Base-by-base conservation (phyloP, 805 yeast genomes). In the Barnettozyma botsteinii region DNA sequence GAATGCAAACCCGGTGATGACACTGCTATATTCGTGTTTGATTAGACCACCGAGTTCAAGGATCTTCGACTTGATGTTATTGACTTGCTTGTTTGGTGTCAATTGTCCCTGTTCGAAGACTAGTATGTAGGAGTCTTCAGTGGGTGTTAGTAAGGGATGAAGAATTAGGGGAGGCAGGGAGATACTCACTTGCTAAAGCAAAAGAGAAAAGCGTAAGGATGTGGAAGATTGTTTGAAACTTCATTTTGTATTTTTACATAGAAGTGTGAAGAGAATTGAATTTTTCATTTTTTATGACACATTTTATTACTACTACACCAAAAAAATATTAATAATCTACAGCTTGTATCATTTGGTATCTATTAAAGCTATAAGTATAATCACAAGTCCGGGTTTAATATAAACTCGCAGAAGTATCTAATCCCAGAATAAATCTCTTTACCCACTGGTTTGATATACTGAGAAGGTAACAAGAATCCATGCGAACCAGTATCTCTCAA, bases 401-500 rank as follows among this genome's bases (percentile, higher is more conserved):
- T 62, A 50, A 78, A 78, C 15, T 70, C 66, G 41, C 80, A 76
- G 59, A 85, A 85, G 51, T 79, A 81, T 49, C 73, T 73, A 19
- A 85, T 64, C 2, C 88, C 81, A 2, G 81, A 72, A 55, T 78
- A 78, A 20, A 81, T 71, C 59, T 87, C 95, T 40, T 67, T 64
- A 2, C 94, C 95, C 8, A 84, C 94, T 1, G 95, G 91, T 19
- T 56, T 65, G 41, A 87, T 86, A 54, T 66, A 75, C 50, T 73
- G 74, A 1, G 79, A 52, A 7, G 96, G 95, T 31, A 86, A 65
- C 48, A 87, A 67, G 55, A 85, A 87, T 1, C 96, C 96, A 53
- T 83, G 89, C 35, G 76, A 71, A 0, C 95, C 95, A 15, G 82
- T 74, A 55, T 86, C 95, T 53, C 95, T 70, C 40, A 87, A 65